Percentiles rank a stretch among this genome's conserved stretches.
Evolutionary conservation across 2,329 filamentous ascomycete species (phyloP).

Genomic region (Colletotrichum cordylinicola): DNA sequence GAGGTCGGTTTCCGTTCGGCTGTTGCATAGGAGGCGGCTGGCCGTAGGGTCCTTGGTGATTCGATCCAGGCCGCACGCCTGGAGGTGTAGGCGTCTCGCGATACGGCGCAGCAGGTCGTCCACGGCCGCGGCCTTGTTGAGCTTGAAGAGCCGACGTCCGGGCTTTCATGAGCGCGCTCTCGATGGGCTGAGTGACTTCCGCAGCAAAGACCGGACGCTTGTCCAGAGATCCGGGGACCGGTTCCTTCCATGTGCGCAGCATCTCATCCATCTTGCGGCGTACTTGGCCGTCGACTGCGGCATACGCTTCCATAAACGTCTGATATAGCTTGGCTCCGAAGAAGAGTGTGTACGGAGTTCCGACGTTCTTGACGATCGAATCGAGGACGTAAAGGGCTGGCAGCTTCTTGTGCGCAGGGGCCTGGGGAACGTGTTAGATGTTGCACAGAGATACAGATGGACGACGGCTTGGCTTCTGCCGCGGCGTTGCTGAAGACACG

Average conservation of each 20-base stretch:
- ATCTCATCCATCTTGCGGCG: constrained; percentile 95
- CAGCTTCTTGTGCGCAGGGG: constrained; percentile 85
- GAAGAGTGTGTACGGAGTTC: constrained; percentile 95
- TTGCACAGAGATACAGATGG: neutral
- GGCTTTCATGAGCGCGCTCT: constrained; percentile 91
- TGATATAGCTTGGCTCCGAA: constrained; percentile 90
- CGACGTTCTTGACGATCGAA: constrained; percentile 98
- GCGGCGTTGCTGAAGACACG: neutral
- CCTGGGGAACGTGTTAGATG: constrained; percentile 62
- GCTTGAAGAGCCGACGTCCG: constrained; percentile 58
- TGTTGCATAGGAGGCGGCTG: constrained; percentile 43
- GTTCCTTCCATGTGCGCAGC: constrained; percentile 97
- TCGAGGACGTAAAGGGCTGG: constrained; percentile 98
- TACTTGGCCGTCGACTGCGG: constrained; percentile 81
- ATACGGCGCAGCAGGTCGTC: constrained; percentile 55
- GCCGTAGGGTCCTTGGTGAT: constrained; percentile 34
- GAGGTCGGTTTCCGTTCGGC: constrained; percentile 31
- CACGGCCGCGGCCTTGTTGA: constrained; percentile 48
- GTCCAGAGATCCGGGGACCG: constrained; percentile 91
- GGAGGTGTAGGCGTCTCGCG: constrained; percentile 80
- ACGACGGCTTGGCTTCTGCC: neutral
- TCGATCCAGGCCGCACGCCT: constrained; percentile 42
- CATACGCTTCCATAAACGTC: constrained; percentile 97
- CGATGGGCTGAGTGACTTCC: constrained; percentile 88
- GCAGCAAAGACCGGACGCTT: constrained; percentile 89